These are phyloP conservation scores for Yarrowia galli DNA, from an alignment of 1,139 yeast genomes.

Conservation along the genomic window DNA sequence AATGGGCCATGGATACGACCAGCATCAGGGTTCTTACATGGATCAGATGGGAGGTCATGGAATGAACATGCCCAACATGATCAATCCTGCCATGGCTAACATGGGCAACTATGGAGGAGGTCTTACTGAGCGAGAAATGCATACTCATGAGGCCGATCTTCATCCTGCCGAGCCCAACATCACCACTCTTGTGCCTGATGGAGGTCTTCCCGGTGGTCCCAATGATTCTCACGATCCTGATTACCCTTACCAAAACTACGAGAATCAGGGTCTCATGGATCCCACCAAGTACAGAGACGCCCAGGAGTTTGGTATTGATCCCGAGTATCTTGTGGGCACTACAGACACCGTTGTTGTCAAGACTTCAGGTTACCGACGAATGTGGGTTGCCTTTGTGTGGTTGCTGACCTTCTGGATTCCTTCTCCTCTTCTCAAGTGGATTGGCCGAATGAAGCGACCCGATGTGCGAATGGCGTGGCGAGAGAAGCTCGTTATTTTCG, in stretches of 20 bases:
- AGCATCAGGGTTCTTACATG: constrained; percentile 10
- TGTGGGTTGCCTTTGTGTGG: constrained; percentile 51
- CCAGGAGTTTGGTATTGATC: constrained; percentile 40
- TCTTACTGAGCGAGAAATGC: constrained; percentile 28
- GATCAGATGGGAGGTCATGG: constrained; percentile 27
- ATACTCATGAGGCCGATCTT: constrained; percentile 30
- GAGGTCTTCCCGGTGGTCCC: not conserved
- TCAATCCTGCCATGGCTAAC: constrained; percentile 20
- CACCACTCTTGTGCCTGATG: constrained; percentile 21
- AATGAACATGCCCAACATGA: constrained; percentile 18
- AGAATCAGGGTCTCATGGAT: constrained; percentile 27
- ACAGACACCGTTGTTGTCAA: constrained; percentile 41
- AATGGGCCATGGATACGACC: constrained; percentile 11
- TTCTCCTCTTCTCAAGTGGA: constrained; percentile 45
- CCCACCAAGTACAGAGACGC: constrained; percentile 31
- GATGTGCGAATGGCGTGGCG: constrained; percentile 53
- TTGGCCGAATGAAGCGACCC: constrained; percentile 49
- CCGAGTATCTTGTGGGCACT: constrained; percentile 42
- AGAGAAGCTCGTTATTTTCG: constrained; percentile 50
- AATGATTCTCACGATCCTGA: not conserved
- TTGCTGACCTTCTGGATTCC: constrained; percentile 52
- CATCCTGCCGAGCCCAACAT: constrained; percentile 38
- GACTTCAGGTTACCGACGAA: constrained; percentile 43
- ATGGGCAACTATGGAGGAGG: constrained; percentile 27
- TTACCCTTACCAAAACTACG: constrained; percentile 1